Evolutionary conservation across 495 filamentous ascomycete genomes (phyloP), one percentile per base, ranked within the genome.

Genomic region (Aspergillus indologenus): DNA sequence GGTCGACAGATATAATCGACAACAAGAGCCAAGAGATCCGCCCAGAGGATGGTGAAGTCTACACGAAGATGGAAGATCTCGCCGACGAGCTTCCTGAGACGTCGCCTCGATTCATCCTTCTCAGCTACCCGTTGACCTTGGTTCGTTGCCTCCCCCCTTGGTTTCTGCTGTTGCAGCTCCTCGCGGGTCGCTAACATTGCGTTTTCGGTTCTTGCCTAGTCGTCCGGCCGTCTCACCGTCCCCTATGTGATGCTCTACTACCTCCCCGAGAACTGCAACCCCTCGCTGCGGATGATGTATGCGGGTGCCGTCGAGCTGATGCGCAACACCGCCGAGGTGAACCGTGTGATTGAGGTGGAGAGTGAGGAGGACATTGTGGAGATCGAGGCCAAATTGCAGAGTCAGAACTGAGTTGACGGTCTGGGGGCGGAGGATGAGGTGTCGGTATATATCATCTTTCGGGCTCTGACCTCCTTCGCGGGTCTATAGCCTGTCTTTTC

Each of bases 191-290:
- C n/a, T n/a, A n/a, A n/a, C n/a, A n/a, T n/a, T n/a, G n/a, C n/a
- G n/a, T 18, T 51, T 34, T 45, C 14, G 46, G 26, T 3, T 29
- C 26, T 29, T 3, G n/a, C n/a, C 42, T 54, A 88, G 85, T 72
- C 77, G 17, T 85, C 83, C 23, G 87, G 88, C 45, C 76, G 87
- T 24, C 73, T 81, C 20, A 77, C 87, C 0, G 85, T 89, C 23
- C 94, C 93, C 22, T 98, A 98, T 71, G 91, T 96, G 45, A 83
- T 98, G 68, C 76, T 98, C 42, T 96, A 92, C 77, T 96, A 92
- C 73, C 82, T 97, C 49, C 94, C 94, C 18, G 87, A 84, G 47
- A 96, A 92, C 47, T 92, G 90, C 76, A 96, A 94, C 71, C 81
- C 78, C 59, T 87, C 88, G 60, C 72, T 87, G 68, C 85, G 90